These are phyloP conservation scores for Pestalotiopsis sp. DNA, from an alignment of 2,329 filamentous ascomycete species.

Conservation along the genomic window DNA sequence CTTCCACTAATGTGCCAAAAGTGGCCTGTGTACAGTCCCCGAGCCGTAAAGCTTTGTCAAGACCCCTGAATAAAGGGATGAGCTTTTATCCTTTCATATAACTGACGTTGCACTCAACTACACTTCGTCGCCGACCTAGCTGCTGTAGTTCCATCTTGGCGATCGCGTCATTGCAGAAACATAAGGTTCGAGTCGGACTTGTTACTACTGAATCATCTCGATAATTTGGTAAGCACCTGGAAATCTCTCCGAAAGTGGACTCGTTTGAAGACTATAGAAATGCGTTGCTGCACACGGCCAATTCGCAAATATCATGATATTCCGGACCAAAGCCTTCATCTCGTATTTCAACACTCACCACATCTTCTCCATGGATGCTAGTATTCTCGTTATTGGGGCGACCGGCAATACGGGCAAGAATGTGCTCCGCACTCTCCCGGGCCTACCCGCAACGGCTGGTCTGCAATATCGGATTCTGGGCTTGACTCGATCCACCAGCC, in stretches of 20 bases:
- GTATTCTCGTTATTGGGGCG: constrained; percentile 36
- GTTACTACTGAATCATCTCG: not conserved
- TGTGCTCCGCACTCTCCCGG: constrained; percentile 27
- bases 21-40: not conserved
- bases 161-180: not conserved
- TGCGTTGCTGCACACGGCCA: not conserved
- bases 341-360: not conserved
- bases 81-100: not conserved
- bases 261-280: not conserved
- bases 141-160: not conserved
- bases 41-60: not conserved
- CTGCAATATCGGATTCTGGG: not conserved
- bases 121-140: not conserved
- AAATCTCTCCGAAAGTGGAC: not conserved
- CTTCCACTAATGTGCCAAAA: not conserved
- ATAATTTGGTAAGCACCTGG: not conserved
- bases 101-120: not conserved
- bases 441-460: constrained; percentile 15
- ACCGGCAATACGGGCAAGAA: constrained; percentile 37
- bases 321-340: not conserved
- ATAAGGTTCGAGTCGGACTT: not conserved
- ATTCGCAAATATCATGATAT: not conserved
- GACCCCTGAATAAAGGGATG: not conserved
- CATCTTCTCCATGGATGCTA: constrained; percentile 27
- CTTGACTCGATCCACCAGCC: not conserved